Evolutionary conservation across 768 basidiomycete genomes (phyloP).

Genomic region (Termitomyces sp.): DNA sequence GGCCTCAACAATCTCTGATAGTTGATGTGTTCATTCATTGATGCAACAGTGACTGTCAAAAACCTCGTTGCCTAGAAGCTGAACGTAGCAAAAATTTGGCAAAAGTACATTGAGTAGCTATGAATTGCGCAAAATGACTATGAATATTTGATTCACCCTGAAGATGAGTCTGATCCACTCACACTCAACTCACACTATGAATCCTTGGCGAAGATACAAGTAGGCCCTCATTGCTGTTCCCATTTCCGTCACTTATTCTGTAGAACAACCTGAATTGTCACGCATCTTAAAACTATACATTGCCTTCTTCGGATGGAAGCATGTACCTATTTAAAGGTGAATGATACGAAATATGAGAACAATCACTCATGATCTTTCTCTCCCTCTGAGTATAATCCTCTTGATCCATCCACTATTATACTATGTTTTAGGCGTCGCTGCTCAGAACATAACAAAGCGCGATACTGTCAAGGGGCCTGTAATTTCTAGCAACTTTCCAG

Average conservation of each 20-base stretch:
- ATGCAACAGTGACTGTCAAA: background rate
- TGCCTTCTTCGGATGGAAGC: background rate
- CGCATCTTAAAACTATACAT: background rate
- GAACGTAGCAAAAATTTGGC: no score
- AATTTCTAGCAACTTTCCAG: conserved; percentile 9
- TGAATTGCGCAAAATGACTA: background rate
- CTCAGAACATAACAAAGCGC: conserved; percentile 9
- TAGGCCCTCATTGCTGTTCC: no score
- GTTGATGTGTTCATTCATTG: background rate
- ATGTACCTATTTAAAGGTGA: background rate
- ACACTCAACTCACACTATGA: no score
- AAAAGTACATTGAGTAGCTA: background rate
- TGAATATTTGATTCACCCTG: background rate
- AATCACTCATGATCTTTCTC: background rate
- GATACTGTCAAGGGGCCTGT: conserved; percentile 9
- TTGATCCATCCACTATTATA: background rate
- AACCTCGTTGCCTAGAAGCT: background rate
- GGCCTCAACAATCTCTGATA: background rate
- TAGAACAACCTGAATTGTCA: no score
- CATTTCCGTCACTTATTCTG: background rate
- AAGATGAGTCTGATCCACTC: background rate
- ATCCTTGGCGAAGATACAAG: no score
- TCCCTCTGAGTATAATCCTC: background rate
- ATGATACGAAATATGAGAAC: background rate
- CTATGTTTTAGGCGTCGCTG: background rate